Conservation (phyloP, 1,284 basidiomycete genomes). For the Fomitopsis schrenkii region DNA sequence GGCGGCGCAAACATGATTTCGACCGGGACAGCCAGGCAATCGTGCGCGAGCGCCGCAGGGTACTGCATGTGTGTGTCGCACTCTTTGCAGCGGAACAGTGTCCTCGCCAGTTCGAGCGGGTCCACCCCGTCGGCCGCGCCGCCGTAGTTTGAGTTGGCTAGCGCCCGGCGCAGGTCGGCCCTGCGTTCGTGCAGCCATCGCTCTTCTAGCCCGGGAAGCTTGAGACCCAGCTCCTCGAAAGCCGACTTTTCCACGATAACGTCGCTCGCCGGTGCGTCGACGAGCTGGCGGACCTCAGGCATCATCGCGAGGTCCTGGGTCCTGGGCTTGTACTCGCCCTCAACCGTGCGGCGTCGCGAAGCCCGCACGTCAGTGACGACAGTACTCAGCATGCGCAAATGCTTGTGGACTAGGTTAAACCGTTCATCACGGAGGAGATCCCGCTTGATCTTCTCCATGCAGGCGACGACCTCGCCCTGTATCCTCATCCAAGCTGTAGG, state of each 20-base stretch:
- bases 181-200: neutral
- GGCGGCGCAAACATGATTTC: too few relatives aligned
- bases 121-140: neutral
- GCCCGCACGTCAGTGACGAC: neutral
- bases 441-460: neutral
- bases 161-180: too few relatives aligned
- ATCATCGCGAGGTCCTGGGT: constrained; percentile 1
- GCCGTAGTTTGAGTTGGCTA: too few relatives aligned
- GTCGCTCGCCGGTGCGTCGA: neutral
- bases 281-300: neutral
- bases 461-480: neutral
- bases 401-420: neutral
- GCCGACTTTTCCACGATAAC: neutral
- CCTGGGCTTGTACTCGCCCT: neutral
- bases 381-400: neutral
- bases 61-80: neutral
- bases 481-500: neutral
- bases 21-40: neutral
- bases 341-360: neutral
- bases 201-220: neutral
- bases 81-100: neutral
- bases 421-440: neutral
- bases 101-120: neutral
- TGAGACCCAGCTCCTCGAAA: neutral
- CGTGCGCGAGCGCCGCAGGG: neutral